Conservation (phyloP, 768 basidiomycete genomes). For the Boletus tylopilopsis region DNA sequence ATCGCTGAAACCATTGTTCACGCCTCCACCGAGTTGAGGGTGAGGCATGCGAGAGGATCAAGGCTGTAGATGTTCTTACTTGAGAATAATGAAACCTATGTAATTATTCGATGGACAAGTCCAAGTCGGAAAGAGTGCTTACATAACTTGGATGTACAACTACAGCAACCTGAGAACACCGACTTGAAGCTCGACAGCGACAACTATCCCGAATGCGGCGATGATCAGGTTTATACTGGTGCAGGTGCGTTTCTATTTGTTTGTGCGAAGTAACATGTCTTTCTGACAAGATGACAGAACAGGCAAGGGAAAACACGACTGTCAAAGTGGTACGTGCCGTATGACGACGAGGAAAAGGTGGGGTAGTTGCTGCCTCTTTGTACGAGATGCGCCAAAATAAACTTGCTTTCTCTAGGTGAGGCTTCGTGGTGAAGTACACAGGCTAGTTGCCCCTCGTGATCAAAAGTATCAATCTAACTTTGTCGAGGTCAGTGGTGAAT, state of each 20-base stretch:
- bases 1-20: conserved; percentile 25
- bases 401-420: conserved; percentile 56
- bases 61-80: too few relatives aligned
- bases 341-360: conserved; percentile 99
- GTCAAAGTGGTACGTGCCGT: conserved; percentile 99
- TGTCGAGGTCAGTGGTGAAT: conserved; percentile 70
- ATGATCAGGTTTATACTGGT: conserved; percentile 99
- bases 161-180: too few relatives aligned
- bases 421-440: conserved; percentile 92
- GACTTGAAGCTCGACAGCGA: background rate
- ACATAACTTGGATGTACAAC: background rate
- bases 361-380: conserved; percentile 6
- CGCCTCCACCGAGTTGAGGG: conserved; percentile 18
- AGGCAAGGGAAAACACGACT: conserved; percentile 96
- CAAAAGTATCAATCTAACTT: conserved; percentile 99
- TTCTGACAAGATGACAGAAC: conserved; percentile 52
- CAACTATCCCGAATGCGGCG: conserved; percentile 15
- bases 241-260: conserved; percentile 51
- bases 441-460: conserved; percentile 92
- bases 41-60: background rate
- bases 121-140: background rate
- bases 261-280: background rate
- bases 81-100: too few relatives aligned
- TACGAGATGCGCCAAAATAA: background rate
- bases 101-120: too few relatives aligned